Conservation (phyloP, 2,329 filamentous ascomycete species). For the Colletotrichum somersetense region DNA sequence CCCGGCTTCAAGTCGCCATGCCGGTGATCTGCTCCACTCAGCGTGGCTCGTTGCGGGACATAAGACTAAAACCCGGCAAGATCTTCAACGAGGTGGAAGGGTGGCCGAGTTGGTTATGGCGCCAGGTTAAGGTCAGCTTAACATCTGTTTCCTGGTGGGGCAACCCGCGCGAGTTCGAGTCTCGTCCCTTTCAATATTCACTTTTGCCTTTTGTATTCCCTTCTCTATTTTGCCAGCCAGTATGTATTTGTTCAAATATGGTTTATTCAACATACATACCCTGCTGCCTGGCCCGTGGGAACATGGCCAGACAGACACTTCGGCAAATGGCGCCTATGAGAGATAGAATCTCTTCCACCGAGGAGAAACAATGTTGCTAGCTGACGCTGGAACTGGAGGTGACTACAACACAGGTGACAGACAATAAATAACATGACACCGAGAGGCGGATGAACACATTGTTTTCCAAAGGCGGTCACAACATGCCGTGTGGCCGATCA, state of each 20-base stretch:
- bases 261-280: background rate
- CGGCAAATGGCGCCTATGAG: background rate
- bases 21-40: background rate
- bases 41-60: rapidly evolving
- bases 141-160: constrained; percentile 27
- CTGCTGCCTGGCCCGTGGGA: background rate
- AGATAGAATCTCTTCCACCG: background rate
- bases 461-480: background rate
- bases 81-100: background rate
- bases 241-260: background rate
- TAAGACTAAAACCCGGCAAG: rapidly evolving
- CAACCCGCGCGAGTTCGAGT: constrained; percentile 28
- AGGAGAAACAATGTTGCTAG: background rate
- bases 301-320: background rate
- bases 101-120: constrained; percentile 28
- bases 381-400: background rate
- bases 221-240: background rate
- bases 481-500: background rate
- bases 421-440: background rate
- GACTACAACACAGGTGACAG: background rate
- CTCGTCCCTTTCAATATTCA: constrained; percentile 4
- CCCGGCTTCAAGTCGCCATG: background rate
- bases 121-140: constrained; percentile 28
- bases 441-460: background rate
- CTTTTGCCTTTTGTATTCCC: rapidly evolving